These are phyloP conservation scores for Psophocarpus tetragonolobus DNA, from an alignment of 306 rosid genomes.

Conservation along the genomic window DNA sequence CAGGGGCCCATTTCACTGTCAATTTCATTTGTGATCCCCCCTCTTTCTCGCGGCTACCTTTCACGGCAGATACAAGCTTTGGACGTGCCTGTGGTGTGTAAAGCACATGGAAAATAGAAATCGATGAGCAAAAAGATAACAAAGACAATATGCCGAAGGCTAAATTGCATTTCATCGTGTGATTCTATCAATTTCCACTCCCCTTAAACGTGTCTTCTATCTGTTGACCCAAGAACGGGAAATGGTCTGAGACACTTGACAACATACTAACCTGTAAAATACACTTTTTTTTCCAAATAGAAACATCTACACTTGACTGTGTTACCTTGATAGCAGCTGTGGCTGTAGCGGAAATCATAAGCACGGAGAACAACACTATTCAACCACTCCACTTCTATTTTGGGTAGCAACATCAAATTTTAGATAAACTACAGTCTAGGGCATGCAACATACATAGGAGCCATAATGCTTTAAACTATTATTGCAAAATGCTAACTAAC, in stretches of 20 bases:
- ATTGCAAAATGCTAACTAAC: background rate
- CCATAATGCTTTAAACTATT: background rate
- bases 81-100: slow-evolving; percentile 50
- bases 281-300: background rate
- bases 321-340: too few relatives aligned
- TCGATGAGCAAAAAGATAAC: background rate
- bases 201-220: background rate
- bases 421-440: background rate
- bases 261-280: background rate
- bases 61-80: slow-evolving; percentile 76
- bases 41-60: slow-evolving; percentile 69
- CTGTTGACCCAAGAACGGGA: background rate
- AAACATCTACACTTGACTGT: background rate
- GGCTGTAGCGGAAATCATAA: too few relatives aligned
- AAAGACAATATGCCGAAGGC: background rate
- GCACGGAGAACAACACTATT: background rate
- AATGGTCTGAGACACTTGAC: background rate
- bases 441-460: background rate
- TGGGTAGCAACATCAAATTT: background rate
- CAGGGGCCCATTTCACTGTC: slow-evolving; percentile 82
- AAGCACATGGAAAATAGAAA: slow-evolving; percentile 6
- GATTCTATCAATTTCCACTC: background rate
- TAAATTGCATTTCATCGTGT: background rate
- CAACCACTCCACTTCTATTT: background rate
- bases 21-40: slow-evolving; percentile 42